These are phyloP conservation scores for Zanthoxylum bungeanum DNA, from an alignment of 345 rosid genomes.

Conservation along the genomic window DNA sequence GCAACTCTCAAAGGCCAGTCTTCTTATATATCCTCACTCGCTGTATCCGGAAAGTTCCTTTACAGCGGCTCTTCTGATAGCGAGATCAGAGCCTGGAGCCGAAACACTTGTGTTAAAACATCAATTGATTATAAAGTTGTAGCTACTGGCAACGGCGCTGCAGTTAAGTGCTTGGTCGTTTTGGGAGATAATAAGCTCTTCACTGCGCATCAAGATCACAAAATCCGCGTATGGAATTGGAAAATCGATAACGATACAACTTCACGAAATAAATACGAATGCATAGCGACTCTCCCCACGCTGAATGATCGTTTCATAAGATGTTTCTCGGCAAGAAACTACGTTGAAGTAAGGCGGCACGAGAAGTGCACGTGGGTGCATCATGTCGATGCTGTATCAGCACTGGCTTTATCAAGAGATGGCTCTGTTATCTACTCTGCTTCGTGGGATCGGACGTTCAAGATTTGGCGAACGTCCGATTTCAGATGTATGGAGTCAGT, in stretches of 20 bases:
- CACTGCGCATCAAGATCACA: constrained; percentile 75
- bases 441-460: constrained; percentile 78
- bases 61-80: constrained; percentile 53
- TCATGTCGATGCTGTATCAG: constrained; percentile 70
- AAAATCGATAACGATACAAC: constrained; percentile 23
- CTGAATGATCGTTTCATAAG: constrained; percentile 45
- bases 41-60: constrained; percentile 38
- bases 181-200: constrained; percentile 46
- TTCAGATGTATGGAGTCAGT: constrained; percentile 66
- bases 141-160: constrained; percentile 35
- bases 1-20: constrained; percentile 50
- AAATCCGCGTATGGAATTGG: constrained; percentile 78
- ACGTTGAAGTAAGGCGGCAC: constrained; percentile 68
- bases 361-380: constrained; percentile 74
- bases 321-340: constrained; percentile 45
- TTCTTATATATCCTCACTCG: constrained; percentile 52
- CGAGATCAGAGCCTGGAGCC: constrained; percentile 51
- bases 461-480: constrained; percentile 63
- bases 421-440: constrained; percentile 59
- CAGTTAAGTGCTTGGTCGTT: constrained; percentile 55
- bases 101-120: constrained; percentile 9
- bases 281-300: constrained; percentile 61
- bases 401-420: constrained; percentile 44
- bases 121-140: constrained; percentile 12
- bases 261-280: constrained; percentile 24